Evolutionary conservation across 2,329 filamentous ascomycete genomes (phyloP), one percentile per base, ranked within the genome.

Genomic region (Macrophomina pseudophaseolina): DNA sequence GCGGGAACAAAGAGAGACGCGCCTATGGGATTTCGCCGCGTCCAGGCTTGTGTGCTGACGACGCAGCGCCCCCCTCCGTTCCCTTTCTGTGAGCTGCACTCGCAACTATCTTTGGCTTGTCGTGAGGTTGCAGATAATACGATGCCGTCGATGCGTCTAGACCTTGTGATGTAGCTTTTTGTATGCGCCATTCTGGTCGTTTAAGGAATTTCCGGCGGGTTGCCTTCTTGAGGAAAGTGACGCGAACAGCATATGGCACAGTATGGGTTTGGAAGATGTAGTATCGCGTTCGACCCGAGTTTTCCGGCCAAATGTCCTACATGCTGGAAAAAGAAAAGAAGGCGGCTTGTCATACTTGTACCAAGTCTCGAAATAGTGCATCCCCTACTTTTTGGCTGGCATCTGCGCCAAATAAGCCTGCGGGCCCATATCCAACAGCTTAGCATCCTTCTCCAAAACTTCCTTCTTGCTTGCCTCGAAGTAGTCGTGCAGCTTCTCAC

Each of bases 391-490:
- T 38, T 66, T 66, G n/a, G 52, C 64, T 38, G 64, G 51, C 77
- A 79, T 79, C 1, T 68, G 65, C 67, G 72, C 71, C 42, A 88
- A 74, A 75, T 90, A 90, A 51, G 78, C 79, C 70, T 86, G 78
- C 74, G 83, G 87, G 0, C 88, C 88, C 48, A 85, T 77, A 64
- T 86, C 83, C 68, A 84, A 76, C 69, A 92, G 73, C 72, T 76
- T 83, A 28, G 75, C 78, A 46, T 88, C 89, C 80, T 92, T 92
- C 32, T 79, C 83, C 69, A 86, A 76, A 1, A 92, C 90, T 72
- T 90, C 87, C 66, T 82, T 80, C 74, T 86, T 85, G 80, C 90
- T 89, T 7, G 85, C 82, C 60, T 82, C 78, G 75, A 88, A 86
- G 74, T 91, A 93, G 18, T 82, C 79, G 69, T 83, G 83, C 81